Evolutionary conservation across 768 basidiomycete genomes (phyloP).

Genomic region (Pilatotrama ljubarskyi): DNA sequence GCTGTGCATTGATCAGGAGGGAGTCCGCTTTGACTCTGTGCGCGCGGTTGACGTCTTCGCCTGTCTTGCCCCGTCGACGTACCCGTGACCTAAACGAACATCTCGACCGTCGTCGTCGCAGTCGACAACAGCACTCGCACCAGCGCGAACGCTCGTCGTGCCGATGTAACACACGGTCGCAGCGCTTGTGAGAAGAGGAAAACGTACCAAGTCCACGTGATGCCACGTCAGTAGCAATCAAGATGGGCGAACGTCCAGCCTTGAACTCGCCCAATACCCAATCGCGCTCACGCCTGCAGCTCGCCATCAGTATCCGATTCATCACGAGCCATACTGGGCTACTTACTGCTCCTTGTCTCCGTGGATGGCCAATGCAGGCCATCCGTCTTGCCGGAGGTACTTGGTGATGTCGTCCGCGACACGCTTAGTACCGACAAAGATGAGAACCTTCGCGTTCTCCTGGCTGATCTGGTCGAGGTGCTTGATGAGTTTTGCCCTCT

Average conservation of each 20-base stretch:
- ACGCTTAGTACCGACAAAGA: conserved; percentile 97
- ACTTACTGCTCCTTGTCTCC: conserved; percentile 98
- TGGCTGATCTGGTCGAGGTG: conserved; percentile 95
- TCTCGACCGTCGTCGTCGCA: conserved; percentile 16
- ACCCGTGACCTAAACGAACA: conserved; percentile 37
- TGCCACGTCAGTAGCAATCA: conserved; percentile 98
- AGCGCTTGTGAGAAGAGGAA: conserved; percentile 51
- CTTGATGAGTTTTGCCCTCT: conserved; percentile 93
- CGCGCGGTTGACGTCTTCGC: conserved; percentile 34
- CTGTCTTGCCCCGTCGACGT: conserved; percentile 38
- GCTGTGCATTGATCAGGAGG: conserved; percentile 27
- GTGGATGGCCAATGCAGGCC: conserved; percentile 99
- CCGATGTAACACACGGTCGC: conserved; percentile 34
- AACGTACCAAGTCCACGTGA: conserved; percentile 99
- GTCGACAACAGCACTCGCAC: conserved; percentile 10
- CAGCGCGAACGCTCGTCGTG: conserved; percentile 31
- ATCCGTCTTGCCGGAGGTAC: conserved; percentile 95
- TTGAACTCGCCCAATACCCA: conserved; percentile 99
- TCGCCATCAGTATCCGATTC: conserved; percentile 2
- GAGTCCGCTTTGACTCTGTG: conserved; percentile 33
- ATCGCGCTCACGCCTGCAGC: conserved; percentile 87
- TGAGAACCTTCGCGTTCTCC: conserved; percentile 98
- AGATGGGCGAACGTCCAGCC: conserved; percentile 93
- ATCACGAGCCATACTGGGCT: background rate
- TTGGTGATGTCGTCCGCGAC: conserved; percentile 99